Percentiles rank a stretch among this genome's conserved stretches.
Evolutionary conservation across 176 grass and related monocot genomes (phyloP).

Genomic region (Oryza rufipogon): DNA sequence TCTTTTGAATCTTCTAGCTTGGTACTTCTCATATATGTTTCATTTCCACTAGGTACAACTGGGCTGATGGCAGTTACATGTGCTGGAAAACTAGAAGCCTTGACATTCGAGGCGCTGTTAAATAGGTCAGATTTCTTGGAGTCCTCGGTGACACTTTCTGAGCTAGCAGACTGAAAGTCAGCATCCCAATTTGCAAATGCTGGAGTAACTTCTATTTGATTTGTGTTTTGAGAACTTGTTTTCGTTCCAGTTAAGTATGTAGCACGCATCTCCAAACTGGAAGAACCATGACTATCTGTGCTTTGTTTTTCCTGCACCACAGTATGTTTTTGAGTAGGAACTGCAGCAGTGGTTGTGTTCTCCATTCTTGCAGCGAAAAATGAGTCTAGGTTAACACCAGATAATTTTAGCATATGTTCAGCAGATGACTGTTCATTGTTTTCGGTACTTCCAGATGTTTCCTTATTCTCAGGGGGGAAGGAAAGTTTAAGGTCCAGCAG

Average conservation of each 20-base stretch:
- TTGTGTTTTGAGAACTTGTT: slow-evolving; percentile 43
- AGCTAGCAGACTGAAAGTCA: slow-evolving; percentile 65
- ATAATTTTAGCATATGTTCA: slow-evolving; percentile 45
- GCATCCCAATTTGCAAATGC: slow-evolving; percentile 82
- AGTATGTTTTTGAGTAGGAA: slow-evolving; percentile 33
- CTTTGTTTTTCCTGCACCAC: slow-evolving; percentile 40
- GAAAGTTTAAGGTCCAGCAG: slow-evolving; percentile 76
- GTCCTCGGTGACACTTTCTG: slow-evolving; percentile 16
- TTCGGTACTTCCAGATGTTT: slow-evolving; percentile 39
- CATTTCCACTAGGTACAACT: slow-evolving; percentile 41
- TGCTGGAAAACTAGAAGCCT: slow-evolving; percentile 38
- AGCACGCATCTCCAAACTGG: slow-evolving; percentile 30
- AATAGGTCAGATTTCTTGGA: slow-evolving; percentile 61
- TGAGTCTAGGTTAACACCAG: slow-evolving; percentile 64
- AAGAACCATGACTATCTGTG: slow-evolving; percentile 36
- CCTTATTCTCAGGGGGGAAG: slow-evolving; percentile 53
- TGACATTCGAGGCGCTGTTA: slow-evolving; percentile 37
- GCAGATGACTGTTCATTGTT: slow-evolving; percentile 40
- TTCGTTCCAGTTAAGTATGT: slow-evolving; percentile 23
- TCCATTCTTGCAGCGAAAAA: slow-evolving; percentile 67
- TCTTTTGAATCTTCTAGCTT: slow-evolving; percentile 39
- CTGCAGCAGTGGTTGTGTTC: slow-evolving; percentile 30
- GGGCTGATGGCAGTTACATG: slow-evolving; percentile 29
- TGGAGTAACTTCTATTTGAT: slow-evolving; percentile 43
- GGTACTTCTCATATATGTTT: slow-evolving; percentile 36